These are phyloP conservation scores for Eimeria brunetti DNA, from an alignment of 169 alveolate genomes.

Conservation along the genomic window DNA sequence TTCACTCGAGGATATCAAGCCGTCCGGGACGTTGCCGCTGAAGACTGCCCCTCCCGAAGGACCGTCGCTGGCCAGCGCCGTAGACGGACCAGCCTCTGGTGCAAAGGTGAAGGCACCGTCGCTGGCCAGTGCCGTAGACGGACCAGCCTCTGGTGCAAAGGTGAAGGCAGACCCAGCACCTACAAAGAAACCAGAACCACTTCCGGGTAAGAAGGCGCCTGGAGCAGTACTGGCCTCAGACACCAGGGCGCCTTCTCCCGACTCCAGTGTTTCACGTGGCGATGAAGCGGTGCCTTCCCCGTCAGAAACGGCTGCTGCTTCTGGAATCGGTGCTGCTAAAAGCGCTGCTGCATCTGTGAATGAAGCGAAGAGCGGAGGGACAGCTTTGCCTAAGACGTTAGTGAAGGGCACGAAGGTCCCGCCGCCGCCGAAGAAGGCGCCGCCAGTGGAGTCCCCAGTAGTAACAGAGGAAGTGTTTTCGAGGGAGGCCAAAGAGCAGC, in stretches of 20 bases:
- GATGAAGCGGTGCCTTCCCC: neutral
- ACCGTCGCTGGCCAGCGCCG: no score
- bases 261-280: neutral
- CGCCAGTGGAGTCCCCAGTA: constrained; percentile 6
- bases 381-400: neutral
- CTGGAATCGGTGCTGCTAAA: neutral
- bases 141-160: neutral
- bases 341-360: neutral
- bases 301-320: neutral
- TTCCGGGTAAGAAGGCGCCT: neutral
- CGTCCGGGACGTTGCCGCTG: no score
- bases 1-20: no score
- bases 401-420: constrained; percentile 44
- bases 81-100: neutral
- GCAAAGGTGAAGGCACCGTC: neutral
- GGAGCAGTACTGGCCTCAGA: neutral
- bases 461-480: neutral
- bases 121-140: no score
- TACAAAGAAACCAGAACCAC: neutral
- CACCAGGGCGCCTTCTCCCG: neutral
- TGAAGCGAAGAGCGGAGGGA: neutral
- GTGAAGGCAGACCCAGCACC: neutral
- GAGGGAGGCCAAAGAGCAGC: constrained; percentile 22
- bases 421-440: constrained; percentile 58
- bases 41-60: no score